Percentiles rank a stretch among this genome's conserved stretches.
phyloP scores from a whole-genome alignment of 2,329 filamentous ascomycete genomes.

The Aspergillus persii region DNA sequence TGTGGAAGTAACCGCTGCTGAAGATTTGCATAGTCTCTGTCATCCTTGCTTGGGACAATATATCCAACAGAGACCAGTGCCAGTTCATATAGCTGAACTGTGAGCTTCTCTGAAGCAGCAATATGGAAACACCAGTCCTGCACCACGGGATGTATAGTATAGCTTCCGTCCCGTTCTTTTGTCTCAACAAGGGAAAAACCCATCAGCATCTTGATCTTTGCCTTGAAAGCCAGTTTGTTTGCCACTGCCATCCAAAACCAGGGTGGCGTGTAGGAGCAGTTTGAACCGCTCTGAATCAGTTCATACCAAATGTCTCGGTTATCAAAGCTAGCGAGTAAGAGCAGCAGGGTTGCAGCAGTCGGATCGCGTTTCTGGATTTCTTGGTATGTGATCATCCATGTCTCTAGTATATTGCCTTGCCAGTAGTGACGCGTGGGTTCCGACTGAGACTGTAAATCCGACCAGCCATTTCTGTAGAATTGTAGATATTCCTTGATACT shows the following conservation, averaged over 20 bases:
- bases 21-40: conserved; percentile 11
- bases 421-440: conserved; percentile 19
- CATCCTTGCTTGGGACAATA: neutral
- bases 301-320: conserved; percentile 49
- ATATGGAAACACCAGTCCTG: conserved; percentile 20
- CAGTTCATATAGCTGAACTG: conserved; percentile 9
- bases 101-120: neutral
- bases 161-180: conserved; percentile 24
- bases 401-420: conserved; percentile 30
- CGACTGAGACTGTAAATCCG: conserved; percentile 15
- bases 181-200: conserved; percentile 25
- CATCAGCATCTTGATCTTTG: conserved; percentile 19
- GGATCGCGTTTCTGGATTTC: conserved; percentile 35
- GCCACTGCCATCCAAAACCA: conserved; percentile 20
- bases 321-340: conserved; percentile 45
- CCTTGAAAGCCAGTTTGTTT: conserved; percentile 20
- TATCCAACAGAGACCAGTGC: conserved; percentile 18
- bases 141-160: conserved; percentile 28
- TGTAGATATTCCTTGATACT: conserved; percentile 41
- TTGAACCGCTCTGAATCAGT: conserved; percentile 28
- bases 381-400: conserved; percentile 39
- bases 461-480: conserved; percentile 43
- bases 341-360: conserved; percentile 35
- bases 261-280: conserved; percentile 12
- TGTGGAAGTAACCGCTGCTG: conserved; percentile 20